Evolutionary conservation across 352 stramenopile genomes (phyloP).

Genomic region (Bremia lactucae): DNA sequence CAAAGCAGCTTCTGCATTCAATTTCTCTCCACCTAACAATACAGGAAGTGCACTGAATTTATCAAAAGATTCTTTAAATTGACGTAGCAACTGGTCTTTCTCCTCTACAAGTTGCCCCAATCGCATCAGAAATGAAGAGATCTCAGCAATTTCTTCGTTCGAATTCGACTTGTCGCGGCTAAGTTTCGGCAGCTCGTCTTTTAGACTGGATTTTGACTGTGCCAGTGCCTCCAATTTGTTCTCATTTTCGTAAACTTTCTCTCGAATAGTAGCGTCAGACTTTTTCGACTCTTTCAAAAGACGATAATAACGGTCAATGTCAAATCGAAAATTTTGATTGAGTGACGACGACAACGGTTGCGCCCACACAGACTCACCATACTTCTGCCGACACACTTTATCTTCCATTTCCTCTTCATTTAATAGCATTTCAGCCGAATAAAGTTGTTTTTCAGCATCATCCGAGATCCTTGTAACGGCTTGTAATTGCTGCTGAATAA

Average conservation of each 20-base stretch:
- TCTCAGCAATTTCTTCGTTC: constrained; percentile 31
- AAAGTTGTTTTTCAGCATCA: constrained; percentile 47
- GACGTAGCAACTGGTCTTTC: constrained; percentile 42
- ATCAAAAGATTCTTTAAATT: constrained; percentile 41
- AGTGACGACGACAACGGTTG: constrained; percentile 40
- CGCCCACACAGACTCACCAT: constrained; percentile 42
- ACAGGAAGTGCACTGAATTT: constrained; percentile 51
- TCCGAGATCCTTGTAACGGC: constrained; percentile 44
- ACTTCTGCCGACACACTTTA: constrained; percentile 58
- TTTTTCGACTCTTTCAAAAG: constrained; percentile 61
- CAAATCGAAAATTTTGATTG: constrained; percentile 44
- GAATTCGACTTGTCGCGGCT: constrained; percentile 43
- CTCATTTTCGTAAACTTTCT: constrained; percentile 31
- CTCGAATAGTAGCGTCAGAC: constrained; percentile 50
- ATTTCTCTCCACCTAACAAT: constrained; percentile 26
- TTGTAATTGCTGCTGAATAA: constrained; percentile 37
- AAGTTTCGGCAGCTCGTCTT: constrained; percentile 40
- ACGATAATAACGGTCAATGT: constrained; percentile 66
- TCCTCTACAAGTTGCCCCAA: constrained; percentile 45
- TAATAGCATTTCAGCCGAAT: constrained; percentile 37
- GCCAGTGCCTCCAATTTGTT: constrained; percentile 29
- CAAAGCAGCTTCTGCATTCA: constrained; percentile 25
- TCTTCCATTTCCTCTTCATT: constrained; percentile 56
- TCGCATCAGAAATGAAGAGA: constrained; percentile 44
- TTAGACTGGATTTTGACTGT: constrained; percentile 40